These are phyloP conservation scores for Fusarium piperis DNA, from an alignment of 2,329 filamentous ascomycete genomes.

Conservation along the genomic window DNA sequence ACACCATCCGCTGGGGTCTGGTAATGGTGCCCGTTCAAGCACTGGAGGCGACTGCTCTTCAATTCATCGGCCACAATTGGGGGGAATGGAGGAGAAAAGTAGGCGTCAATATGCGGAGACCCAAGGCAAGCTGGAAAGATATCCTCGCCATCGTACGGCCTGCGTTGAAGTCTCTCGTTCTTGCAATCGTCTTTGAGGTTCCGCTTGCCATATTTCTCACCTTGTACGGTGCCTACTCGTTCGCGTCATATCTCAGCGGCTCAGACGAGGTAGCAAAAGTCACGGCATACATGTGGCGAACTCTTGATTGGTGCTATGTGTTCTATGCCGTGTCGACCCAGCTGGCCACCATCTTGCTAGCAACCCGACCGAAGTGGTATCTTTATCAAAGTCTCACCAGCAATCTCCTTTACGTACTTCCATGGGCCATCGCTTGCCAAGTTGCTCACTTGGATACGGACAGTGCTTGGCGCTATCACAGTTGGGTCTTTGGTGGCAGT, in stretches of 20 bases:
- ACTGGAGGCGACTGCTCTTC: conserved; percentile 70
- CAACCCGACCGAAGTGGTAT: conserved; percentile 73
- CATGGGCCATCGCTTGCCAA: conserved; percentile 74
- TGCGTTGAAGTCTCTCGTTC: conserved; percentile 60
- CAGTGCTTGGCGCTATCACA: conserved; percentile 74
- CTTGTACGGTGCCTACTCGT: conserved; percentile 64
- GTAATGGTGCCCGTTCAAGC: conserved; percentile 78
- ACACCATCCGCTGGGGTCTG: conserved; percentile 77
- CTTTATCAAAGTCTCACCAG: conserved; percentile 72
- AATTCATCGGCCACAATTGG: conserved; percentile 75
- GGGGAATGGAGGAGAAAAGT: conserved; percentile 56
- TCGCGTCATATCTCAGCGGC: conserved; percentile 70
- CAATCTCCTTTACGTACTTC: conserved; percentile 74
- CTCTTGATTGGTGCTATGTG: conserved; percentile 74
- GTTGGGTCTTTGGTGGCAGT: conserved; percentile 73
- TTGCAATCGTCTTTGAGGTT: conserved; percentile 69
- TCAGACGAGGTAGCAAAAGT: conserved; percentile 67
- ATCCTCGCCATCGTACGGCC: conserved; percentile 57
- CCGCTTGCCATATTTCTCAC: conserved; percentile 71
- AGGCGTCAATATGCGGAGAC: conserved; percentile 27
- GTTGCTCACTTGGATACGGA: conserved; percentile 55
- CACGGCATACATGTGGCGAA: conserved; percentile 72
- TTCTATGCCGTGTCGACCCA: conserved; percentile 74
- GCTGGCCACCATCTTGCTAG: conserved; percentile 70
- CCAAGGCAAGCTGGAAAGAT: conserved; percentile 20